Evolutionary conservation across 768 basidiomycete genomes (phyloP).

Genomic region (Naganishia vaughanmartiniae): DNA sequence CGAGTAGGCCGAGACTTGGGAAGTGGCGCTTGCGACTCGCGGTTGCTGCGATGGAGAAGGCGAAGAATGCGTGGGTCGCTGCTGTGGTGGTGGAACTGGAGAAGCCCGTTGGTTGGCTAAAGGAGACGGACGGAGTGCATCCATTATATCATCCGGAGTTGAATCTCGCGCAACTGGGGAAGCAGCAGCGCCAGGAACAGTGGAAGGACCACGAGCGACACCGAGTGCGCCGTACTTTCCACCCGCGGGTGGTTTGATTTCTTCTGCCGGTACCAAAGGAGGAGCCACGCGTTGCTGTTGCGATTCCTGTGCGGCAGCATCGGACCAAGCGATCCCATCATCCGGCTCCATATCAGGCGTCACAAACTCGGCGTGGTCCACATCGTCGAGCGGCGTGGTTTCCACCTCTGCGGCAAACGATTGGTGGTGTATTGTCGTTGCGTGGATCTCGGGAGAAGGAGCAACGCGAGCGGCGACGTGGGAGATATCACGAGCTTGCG

Average conservation of each 20-base stretch:
- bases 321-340: constrained; percentile 87
- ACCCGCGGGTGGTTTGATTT: constrained; percentile 3
- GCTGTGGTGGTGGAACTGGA: not conserved
- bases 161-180: not conserved
- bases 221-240: constrained; percentile 20
- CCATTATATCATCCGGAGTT: constrained; percentile 6
- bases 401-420: constrained; percentile 15
- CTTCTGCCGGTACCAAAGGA: not conserved
- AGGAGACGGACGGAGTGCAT: constrained; percentile 4
- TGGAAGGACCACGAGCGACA: constrained; percentile 3
- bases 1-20: constrained; percentile 9
- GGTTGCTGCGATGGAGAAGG: not conserved
- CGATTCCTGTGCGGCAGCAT: constrained; percentile 62
- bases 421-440: not conserved
- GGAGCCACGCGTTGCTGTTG: constrained; percentile 29
- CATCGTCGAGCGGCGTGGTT: constrained; percentile 15
- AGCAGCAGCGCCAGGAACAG: no score
- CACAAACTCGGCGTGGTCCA: not conserved
- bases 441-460: not conserved
- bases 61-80: not conserved
- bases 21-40: constrained; percentile 6
- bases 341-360: constrained; percentile 61
- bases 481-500: not conserved
- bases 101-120: constrained; percentile 15
- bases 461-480: not conserved